Evolutionary conservation across 495 filamentous ascomycete genomes (phyloP), one percentile per base, ranked within the genome.

Genomic region (Articulospora tetracladia): DNA sequence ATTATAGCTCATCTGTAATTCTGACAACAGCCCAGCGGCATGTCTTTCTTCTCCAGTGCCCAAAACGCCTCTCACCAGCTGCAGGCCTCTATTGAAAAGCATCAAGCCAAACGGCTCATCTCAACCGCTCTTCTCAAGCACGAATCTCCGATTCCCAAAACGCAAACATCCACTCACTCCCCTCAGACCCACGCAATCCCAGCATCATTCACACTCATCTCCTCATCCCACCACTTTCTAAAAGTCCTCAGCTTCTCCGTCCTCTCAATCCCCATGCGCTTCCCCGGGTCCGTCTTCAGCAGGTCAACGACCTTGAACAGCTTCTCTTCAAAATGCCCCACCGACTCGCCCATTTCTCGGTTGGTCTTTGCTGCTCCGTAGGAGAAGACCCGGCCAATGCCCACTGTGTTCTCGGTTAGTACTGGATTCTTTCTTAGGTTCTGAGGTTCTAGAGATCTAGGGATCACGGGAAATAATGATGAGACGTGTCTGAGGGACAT

Each of bases 261-360:
- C 61, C 89, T 76, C 67, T 79, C 79, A 49, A 64, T 72, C n/a
- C 89, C 90, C 76, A 95, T 78, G 61, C 72, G 68, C 70, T 77
- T 81, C 26, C 92, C 92, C 0, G 83, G 81, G 23, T 71, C 73
- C 3, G 92, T 96, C 82, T 93, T 94, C 88, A 94, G 93, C 84
- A 92, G 85, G 19, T 72, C 77, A 70, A 87, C 85, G 32, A 96
- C 62, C 70, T 73, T 81, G 62, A 86, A 73, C 65, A 96, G 69
- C 75, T 96, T 96, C 55, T 92, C 91, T 28, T 79, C 82, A 65
- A 95, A 88, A 75, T 95, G 90, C 48, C 79, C 76, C 66, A 95
- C 83, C 2, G 83, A 76, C 27, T 78, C 83, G 0, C 74, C 68
- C 85, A 95, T 82, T 1, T 70, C 67, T 12, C 69, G 19, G 19